Percentiles rank a stretch among this genome's conserved stretches.
phyloP scores from a whole-genome alignment of 2,329 filamentous ascomycete species.

The Penicillium sp. region DNA sequence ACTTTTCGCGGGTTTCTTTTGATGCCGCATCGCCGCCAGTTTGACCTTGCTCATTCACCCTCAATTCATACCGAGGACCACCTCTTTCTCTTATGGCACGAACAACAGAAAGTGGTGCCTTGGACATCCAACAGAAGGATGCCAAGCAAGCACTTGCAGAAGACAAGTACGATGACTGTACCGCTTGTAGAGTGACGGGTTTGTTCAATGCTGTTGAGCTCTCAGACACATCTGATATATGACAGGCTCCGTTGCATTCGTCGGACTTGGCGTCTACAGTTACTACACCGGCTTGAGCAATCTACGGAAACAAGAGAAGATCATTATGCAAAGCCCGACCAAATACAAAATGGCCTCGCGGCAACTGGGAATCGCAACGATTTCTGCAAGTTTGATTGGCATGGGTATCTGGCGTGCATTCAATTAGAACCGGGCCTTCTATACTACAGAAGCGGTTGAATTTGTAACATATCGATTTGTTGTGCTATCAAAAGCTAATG shows the following conservation, averaged over 20 bases:
- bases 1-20: constrained; percentile 2
- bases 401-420: constrained; percentile 65
- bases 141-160: constrained; percentile 52
- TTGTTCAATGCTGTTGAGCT: constrained; percentile 26
- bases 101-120: constrained; percentile 45
- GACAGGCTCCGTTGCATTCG: constrained; percentile 66
- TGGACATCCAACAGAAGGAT: constrained; percentile 51
- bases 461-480: constrained; percentile 22
- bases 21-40: no score
- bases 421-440: constrained; percentile 45
- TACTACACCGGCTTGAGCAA: constrained; percentile 69
- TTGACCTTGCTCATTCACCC: no score
- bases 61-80: background rate
- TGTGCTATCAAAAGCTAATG: constrained; percentile 18
- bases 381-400: constrained; percentile 62
- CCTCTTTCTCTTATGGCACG: constrained; percentile 31
- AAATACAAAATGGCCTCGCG: constrained; percentile 68
- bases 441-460: no score
- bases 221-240: no score
- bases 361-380: constrained; percentile 59
- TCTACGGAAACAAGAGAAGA: constrained; percentile 56
- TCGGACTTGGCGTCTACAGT: constrained; percentile 70
- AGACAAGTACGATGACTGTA: constrained; percentile 55
- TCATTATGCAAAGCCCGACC: constrained; percentile 62
- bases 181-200: constrained; percentile 67